phyloP scores from a whole-genome alignment of 345 rosid genomes.

The Eucalyptus cloeziana region DNA sequence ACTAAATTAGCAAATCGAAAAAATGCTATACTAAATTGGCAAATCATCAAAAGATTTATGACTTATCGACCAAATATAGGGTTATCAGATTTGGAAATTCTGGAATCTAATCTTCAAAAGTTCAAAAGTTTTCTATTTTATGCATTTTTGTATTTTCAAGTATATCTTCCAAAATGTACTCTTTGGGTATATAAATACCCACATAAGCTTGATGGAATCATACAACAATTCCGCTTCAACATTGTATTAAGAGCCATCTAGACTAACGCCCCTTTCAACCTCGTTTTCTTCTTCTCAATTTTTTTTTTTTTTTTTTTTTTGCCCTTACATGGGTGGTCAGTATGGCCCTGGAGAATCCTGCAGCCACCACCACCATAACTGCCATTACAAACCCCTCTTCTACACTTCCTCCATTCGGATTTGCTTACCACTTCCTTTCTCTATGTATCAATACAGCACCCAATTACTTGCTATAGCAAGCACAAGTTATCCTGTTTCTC shows the following conservation, averaged over 20 bases:
- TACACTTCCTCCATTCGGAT: neutral
- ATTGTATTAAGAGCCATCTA: neutral
- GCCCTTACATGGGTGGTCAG: neutral
- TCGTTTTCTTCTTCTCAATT: neutral
- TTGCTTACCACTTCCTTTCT: neutral
- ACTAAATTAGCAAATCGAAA: neutral
- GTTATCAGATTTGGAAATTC: neutral
- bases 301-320: no score
- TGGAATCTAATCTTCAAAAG: neutral
- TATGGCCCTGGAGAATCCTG: rapidly evolving
- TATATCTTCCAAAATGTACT: neutral
- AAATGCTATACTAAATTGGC: no score
- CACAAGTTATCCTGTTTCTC: neutral
- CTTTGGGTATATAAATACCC: neutral
- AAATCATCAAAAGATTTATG: neutral
- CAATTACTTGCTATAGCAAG: neutral
- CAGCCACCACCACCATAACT: neutral
- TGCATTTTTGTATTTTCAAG: neutral
- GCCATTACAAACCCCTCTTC: neutral
- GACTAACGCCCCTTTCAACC: neutral
- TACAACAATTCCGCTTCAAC: neutral
- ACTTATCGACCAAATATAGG: neutral
- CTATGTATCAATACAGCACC: rapidly evolving
- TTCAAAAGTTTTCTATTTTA: neutral
- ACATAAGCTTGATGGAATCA: neutral